Base-by-base conservation (phyloP, 495 filamentous ascomycete genomes). In the Platismatia glauca region DNA sequence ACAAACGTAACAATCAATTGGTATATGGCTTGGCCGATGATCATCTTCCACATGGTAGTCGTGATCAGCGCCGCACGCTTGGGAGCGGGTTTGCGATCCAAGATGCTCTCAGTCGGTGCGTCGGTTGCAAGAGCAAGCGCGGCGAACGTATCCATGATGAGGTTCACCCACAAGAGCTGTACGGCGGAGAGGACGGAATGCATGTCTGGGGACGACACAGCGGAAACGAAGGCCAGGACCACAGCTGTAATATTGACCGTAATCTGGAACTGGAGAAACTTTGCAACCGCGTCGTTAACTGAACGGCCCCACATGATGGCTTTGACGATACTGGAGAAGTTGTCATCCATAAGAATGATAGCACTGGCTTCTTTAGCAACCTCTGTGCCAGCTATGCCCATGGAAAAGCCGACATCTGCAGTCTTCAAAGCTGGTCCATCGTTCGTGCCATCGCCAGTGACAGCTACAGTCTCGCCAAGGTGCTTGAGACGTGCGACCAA, bases 41-140 rank as follows among this genome's bases (percentile, higher is more conserved):
- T 94, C 90, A 95, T 95, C 74, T 95, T 95, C 90, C 90, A 95
- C 90, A 95, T 95, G 37, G 85, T 91, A 31, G 86, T 74, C 6
- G 89, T 89, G 70, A 95, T 87, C 27, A 95, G 83, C 7, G 85
- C 81, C 39, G 88, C 83, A 18, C 80, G 83, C 72, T 89, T 91
- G n/a, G 84, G 84, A 22, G 89, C 85, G n/a, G 90, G 90, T 71
- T 90, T 89, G 48, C 90, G 85, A 64, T 95, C 77, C 38, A 95
- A 75, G 52, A 95, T 88, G 60, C 86, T 85, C 46, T 87, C 85
- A 0, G 85, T 86, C 33, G 90, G 90, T 38, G 88, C 86, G 67
- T 95, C 90, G 9, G 90, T 95, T 15, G 90, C 91, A 53, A 95
- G 78, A 34, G 90, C 90, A 18, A 95, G 78, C 20, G 90, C 90